Conservation (phyloP, 805 yeast species). For the Wickerhamomyces chaumierensis region DNA sequence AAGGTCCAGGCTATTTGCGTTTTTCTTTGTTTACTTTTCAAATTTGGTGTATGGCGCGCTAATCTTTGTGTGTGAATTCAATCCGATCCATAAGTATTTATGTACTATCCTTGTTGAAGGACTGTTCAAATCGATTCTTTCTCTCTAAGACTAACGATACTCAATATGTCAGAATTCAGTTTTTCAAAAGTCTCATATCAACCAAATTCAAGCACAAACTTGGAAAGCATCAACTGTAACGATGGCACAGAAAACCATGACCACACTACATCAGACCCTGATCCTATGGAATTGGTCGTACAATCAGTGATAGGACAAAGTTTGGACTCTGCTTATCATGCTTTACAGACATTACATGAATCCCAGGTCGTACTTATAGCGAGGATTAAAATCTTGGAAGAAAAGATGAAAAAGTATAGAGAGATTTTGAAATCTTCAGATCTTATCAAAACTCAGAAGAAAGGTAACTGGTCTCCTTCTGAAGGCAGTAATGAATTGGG, state of each 20-base stretch:
- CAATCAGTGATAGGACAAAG: slow-evolving; percentile 45
- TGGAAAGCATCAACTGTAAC: background rate
- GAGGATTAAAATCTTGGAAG: slow-evolving; percentile 31
- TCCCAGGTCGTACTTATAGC: slow-evolving; percentile 44
- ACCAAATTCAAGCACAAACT: background rate
- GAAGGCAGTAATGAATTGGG: background rate
- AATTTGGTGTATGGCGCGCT: too few species aligned
- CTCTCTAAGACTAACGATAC: too few species aligned
- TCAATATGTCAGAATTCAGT: background rate
- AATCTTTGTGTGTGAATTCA: too few species aligned
- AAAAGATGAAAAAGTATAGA: slow-evolving; percentile 19
- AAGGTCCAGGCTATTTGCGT: too few species aligned
- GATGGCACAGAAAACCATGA: background rate
- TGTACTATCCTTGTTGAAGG: too few species aligned
- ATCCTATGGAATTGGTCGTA: slow-evolving; percentile 49
- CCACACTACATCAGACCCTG: slow-evolving; percentile 13
- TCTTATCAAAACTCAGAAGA: slow-evolving; percentile 11
- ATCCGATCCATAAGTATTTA: too few species aligned
- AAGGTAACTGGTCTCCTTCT: slow-evolving; percentile 10
- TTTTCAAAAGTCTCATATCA: background rate
- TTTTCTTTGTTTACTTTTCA: background rate
- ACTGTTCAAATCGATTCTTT: too few species aligned
- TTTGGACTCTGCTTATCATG: slow-evolving; percentile 37
- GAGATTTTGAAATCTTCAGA: slow-evolving; percentile 8
- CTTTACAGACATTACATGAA: slow-evolving; percentile 40